These are phyloP conservation scores for Colletotrichum ledebouriae DNA, from an alignment of 2,329 filamentous ascomycete genomes.

Conservation along the genomic window DNA sequence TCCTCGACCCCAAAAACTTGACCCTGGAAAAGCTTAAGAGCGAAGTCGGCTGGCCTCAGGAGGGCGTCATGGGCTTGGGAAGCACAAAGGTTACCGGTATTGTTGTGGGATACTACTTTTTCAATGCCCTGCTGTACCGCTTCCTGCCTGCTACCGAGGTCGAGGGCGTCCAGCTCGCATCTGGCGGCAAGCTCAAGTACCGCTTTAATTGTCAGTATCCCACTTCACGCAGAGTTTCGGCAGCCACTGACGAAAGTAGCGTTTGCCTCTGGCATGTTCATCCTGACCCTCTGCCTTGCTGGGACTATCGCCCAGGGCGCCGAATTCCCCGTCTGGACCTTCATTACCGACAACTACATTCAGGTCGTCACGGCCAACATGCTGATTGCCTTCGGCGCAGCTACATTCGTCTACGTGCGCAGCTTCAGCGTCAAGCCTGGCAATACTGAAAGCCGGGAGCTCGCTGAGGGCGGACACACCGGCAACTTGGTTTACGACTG, in stretches of 20 bases:
- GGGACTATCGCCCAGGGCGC: constrained; percentile 84
- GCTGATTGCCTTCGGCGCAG: constrained; percentile 78
- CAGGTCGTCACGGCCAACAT: constrained; percentile 88
- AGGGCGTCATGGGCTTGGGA: constrained; percentile 78
- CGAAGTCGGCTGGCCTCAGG: constrained; percentile 84
- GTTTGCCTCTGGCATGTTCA: constrained; percentile 80
- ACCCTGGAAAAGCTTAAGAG: constrained; percentile 79
- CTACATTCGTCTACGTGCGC: constrained; percentile 83
- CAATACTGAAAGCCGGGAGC: constrained; percentile 79
- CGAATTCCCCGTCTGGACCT: constrained; percentile 90
- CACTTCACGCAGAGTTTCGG: neutral
- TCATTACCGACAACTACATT: constrained; percentile 90
- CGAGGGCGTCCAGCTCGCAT: constrained; percentile 77
- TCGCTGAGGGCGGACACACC: constrained; percentile 84
- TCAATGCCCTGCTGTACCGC: constrained; percentile 81
- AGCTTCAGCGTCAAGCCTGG: constrained; percentile 86
- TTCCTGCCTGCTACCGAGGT: constrained; percentile 80
- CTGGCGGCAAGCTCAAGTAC: constrained; percentile 83
- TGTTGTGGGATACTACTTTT: constrained; percentile 81
- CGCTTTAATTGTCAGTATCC: constrained; percentile 76
- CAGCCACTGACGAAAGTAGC: constrained; percentile 61
- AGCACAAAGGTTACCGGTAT: constrained; percentile 78
- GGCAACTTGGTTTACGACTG: constrained; percentile 95
- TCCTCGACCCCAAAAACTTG: constrained; percentile 79
- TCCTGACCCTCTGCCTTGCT: constrained; percentile 76